phyloP scores from a whole-genome alignment of 2,329 filamentous ascomycete genomes.

The Trichoderma breve region DNA sequence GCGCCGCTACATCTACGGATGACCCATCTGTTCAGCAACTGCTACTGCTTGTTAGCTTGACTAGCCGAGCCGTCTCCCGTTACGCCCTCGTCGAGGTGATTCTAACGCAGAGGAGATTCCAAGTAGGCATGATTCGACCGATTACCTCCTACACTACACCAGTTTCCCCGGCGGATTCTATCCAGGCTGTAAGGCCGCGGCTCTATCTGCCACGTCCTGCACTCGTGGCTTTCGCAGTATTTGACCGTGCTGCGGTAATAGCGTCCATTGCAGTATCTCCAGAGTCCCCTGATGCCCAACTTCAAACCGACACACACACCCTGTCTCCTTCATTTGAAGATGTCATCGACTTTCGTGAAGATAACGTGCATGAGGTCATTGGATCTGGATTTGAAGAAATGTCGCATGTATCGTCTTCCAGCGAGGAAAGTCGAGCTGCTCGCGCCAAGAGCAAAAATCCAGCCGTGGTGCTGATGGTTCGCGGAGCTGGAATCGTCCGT shows the following conservation, averaged over 20 bases:
- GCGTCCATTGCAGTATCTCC: constrained; percentile 67
- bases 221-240: constrained; percentile 77
- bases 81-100: constrained; percentile 74
- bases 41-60: constrained; percentile 59
- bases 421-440: constrained; percentile 49
- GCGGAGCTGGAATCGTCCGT: constrained; percentile 61
- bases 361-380: constrained; percentile 61
- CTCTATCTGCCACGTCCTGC: constrained; percentile 76
- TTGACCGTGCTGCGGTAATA: constrained; percentile 74
- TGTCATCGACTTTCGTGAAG: constrained; percentile 72
- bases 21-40: constrained; percentile 57
- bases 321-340: constrained; percentile 76
- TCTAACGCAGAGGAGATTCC: constrained; percentile 51
- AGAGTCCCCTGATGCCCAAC: constrained; percentile 72
- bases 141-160: constrained; percentile 63
- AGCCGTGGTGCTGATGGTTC: constrained; percentile 59
- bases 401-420: constrained; percentile 29
- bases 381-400: constrained; percentile 64
- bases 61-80: constrained; percentile 51
- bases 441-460: constrained; percentile 61
- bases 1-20: constrained; percentile 48
- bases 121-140: constrained; percentile 65
- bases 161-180: constrained; percentile 38
- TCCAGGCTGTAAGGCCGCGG: constrained; percentile 51
- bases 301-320: constrained; percentile 64